A percentile compares a stretch with the other conserved stretches of the same genome.
Conservation (phyloP, 2,329 filamentous ascomycete species). For the Coniochaeta prunicola region DNA sequence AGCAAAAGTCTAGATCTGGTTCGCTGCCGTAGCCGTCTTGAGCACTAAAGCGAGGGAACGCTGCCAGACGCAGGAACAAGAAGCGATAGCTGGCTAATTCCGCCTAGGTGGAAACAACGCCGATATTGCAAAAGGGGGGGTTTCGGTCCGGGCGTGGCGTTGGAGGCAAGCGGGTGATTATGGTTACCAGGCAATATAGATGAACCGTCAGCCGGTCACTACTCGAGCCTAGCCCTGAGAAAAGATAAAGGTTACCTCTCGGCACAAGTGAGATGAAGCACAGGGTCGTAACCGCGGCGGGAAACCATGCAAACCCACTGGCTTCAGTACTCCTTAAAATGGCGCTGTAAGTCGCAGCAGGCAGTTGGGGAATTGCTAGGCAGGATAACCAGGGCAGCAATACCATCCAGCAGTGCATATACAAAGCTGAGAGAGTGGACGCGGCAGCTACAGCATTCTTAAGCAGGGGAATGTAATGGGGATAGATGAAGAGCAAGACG, state of each 20-base stretch:
- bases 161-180: neutral
- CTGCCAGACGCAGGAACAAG: slow-evolving; percentile 2
- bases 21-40: neutral
- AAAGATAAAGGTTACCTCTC: neutral
- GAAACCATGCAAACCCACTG: neutral
- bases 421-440: neutral
- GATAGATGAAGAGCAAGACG: neutral
- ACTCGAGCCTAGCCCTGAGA: neutral
- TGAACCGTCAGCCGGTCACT: neutral
- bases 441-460: neutral
- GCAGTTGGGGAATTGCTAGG: neutral
- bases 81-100: neutral
- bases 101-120: neutral
- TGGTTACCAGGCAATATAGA: neutral
- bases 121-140: slow-evolving; percentile 2
- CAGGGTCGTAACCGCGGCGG: neutral
- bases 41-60: neutral
- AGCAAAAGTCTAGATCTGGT: neutral
- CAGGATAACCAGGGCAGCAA: neutral
- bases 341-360: neutral
- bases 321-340: neutral
- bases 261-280: neutral
- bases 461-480: neutral
- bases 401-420: neutral
- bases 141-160: neutral